Conservation (phyloP, 208 protist species). For the Leishmania braziliensis region DNA sequence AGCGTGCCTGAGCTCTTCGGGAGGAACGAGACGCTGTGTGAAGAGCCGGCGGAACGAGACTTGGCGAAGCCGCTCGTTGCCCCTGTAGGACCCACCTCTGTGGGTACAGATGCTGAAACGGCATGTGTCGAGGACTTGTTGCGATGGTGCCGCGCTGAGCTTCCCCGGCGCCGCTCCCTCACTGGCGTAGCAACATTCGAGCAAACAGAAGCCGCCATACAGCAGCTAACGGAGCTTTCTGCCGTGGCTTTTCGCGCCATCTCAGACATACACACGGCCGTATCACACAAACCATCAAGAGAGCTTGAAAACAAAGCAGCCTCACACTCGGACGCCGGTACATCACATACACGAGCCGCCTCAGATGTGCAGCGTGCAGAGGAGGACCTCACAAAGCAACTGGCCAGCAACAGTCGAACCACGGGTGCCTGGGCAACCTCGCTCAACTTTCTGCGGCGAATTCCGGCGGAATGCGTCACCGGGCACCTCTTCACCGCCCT, state of each 20-base stretch:
- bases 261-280: neutral
- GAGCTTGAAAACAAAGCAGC: neutral
- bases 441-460: slow-evolving; percentile 8
- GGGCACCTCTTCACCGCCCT: slow-evolving; percentile 25
- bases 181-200: neutral
- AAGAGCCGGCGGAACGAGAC: neutral
- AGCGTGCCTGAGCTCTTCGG: neutral
- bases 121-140: neutral
- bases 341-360: neutral
- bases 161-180: slow-evolving; percentile 1
- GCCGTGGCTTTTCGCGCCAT: neutral
- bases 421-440: slow-evolving; percentile 5
- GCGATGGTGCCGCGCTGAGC: slow-evolving; percentile 7
- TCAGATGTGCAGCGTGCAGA: neutral
- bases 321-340: neutral
- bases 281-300: neutral
- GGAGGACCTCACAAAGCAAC: neutral
- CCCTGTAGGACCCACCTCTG: neutral
- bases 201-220: neutral
- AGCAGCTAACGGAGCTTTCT: slow-evolving; percentile 1
- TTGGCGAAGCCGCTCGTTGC: neutral
- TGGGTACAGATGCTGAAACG: neutral
- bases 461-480: slow-evolving; percentile 13
- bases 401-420: neutral
- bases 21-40: neutral